Conservation (phyloP, 2,329 filamentous ascomycete species). For the Xylaria sp. region DNA sequence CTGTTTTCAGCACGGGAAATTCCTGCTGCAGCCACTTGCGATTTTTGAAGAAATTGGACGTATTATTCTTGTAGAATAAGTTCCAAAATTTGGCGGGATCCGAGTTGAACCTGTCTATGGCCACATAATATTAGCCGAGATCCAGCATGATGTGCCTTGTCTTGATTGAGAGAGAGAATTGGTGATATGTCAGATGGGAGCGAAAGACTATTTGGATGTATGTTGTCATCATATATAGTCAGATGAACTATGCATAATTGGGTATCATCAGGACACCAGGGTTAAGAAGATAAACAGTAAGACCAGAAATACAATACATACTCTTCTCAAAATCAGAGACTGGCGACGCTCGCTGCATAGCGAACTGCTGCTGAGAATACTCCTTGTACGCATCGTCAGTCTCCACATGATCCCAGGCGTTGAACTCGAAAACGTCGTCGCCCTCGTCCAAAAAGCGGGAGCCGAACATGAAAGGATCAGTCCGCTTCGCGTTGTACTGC, state of each 20-base stretch:
- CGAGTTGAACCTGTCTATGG: constrained; percentile 80
- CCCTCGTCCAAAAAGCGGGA: constrained; percentile 84
- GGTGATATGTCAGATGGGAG: constrained; percentile 73
- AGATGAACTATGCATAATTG: constrained; percentile 77
- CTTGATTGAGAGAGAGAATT: constrained; percentile 11
- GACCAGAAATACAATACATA: constrained; percentile 55
- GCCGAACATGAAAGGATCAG: constrained; percentile 95
- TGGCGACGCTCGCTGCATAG: constrained; percentile 83
- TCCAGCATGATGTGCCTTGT: background rate
- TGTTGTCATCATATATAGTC: constrained; percentile 71
- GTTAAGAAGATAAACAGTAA: constrained; percentile 2
- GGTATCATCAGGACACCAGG: constrained; percentile 64
- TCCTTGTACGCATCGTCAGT: constrained; percentile 88
- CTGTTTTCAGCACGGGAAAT: constrained; percentile 85
- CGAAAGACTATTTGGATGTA: constrained; percentile 72
- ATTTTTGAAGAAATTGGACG: constrained; percentile 98
- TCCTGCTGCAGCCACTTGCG: constrained; percentile 97
- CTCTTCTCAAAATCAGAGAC: constrained; percentile 94
- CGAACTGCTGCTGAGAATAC: constrained; percentile 86
- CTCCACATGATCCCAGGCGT: constrained; percentile 98
- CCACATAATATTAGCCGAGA: constrained; percentile 27
- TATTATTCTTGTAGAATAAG: constrained; percentile 97
- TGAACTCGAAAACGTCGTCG: constrained; percentile 96
- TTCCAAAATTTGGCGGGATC: constrained; percentile 98
- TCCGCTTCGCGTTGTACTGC: constrained; percentile 81